Percentiles rank a stretch among this genome's conserved stretches.
Conservation (phyloP, 2,329 filamentous ascomycete species). For the Monosporascus ibericus region DNA sequence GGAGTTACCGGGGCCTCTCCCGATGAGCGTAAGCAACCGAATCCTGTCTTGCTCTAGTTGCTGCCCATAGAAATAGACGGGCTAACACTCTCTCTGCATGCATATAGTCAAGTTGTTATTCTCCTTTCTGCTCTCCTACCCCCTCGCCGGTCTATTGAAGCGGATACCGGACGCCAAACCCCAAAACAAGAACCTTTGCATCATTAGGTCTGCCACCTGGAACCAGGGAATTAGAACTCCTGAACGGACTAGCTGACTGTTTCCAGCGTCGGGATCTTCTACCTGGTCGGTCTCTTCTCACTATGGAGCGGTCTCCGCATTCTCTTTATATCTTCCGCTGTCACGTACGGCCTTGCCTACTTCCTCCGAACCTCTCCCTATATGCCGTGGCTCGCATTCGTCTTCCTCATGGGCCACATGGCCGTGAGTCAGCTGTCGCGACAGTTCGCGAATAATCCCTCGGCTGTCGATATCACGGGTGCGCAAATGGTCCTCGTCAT, state of each 20-base stretch:
- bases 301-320: slow-evolving; percentile 82
- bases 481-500: slow-evolving; percentile 98
- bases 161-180: slow-evolving; percentile 81
- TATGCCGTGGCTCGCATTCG: slow-evolving; percentile 96
- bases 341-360: slow-evolving; percentile 76
- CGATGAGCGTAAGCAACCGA: slow-evolving; percentile 37
- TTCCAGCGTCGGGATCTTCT: slow-evolving; percentile 56
- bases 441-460: slow-evolving; percentile 62
- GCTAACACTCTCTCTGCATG: too few relatives aligned
- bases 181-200: slow-evolving; percentile 81
- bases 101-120: slow-evolving; percentile 83
- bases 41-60: background rate
- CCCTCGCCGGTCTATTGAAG: slow-evolving; percentile 82
- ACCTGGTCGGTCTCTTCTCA: slow-evolving; percentile 87
- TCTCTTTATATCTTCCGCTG: slow-evolving; percentile 70
- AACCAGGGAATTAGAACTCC: background rate
- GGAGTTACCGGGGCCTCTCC: slow-evolving; percentile 35
- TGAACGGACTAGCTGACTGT: slow-evolving; percentile 6
- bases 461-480: slow-evolving; percentile 78
- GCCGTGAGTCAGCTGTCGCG: slow-evolving; percentile 82
- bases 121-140: slow-evolving; percentile 88
- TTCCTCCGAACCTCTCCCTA: slow-evolving; percentile 74
- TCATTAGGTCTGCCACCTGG: slow-evolving; percentile 54
- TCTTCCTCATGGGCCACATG: slow-evolving; percentile 94
- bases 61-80: too few relatives aligned